Evolutionary conservation across 2,329 filamentous ascomycete species (phyloP).

Genomic region (Clathrospora elynae): DNA sequence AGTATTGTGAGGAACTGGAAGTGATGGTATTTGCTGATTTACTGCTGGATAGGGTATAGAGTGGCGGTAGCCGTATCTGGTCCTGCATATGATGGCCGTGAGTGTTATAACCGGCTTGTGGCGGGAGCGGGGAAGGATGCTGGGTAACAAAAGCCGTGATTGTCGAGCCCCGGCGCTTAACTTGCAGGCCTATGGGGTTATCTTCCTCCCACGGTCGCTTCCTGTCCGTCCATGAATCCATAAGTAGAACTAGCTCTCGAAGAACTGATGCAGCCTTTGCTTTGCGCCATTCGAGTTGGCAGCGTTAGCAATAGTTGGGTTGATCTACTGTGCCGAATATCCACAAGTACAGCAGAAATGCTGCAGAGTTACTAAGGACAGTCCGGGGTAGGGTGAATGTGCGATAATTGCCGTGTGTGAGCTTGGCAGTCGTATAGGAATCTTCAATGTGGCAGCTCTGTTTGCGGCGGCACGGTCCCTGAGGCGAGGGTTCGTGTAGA

Average conservation of each 20-base stretch:
- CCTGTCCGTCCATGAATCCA: slow-evolving; percentile 36
- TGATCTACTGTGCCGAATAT: slow-evolving; percentile 13
- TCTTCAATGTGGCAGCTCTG: neutral
- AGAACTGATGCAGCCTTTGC: slow-evolving; percentile 21
- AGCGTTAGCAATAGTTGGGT: slow-evolving; percentile 21
- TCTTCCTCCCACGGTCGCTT: slow-evolving; percentile 44
- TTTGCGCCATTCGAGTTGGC: slow-evolving; percentile 33
- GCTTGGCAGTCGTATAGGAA: slow-evolving; percentile 19
- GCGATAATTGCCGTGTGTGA: slow-evolving; percentile 10
- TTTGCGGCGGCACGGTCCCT: slow-evolving; percentile 1
- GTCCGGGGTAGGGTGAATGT: slow-evolving; percentile 15
- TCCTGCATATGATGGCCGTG: slow-evolving; percentile 23
- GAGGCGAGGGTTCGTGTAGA: slow-evolving; percentile 5
- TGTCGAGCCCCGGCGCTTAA: slow-evolving; percentile 26
- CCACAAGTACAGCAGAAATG: slow-evolving; percentile 15
- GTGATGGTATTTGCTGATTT: slow-evolving; percentile 20
- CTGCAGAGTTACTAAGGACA: slow-evolving; percentile 31
- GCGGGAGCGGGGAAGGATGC: slow-evolving; percentile 32
- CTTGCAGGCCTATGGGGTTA: slow-evolving; percentile 17
- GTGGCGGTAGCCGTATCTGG: slow-evolving; percentile 32
- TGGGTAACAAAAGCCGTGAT: slow-evolving; percentile 16
- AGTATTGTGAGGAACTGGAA: slow-evolving; percentile 11
- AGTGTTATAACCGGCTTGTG: slow-evolving; percentile 33
- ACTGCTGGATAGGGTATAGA: slow-evolving; percentile 25
- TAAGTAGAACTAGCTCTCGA: slow-evolving; percentile 29